Base-by-base conservation (phyloP, 306 rosid genomes). In the Prosopis cineraria region DNA sequence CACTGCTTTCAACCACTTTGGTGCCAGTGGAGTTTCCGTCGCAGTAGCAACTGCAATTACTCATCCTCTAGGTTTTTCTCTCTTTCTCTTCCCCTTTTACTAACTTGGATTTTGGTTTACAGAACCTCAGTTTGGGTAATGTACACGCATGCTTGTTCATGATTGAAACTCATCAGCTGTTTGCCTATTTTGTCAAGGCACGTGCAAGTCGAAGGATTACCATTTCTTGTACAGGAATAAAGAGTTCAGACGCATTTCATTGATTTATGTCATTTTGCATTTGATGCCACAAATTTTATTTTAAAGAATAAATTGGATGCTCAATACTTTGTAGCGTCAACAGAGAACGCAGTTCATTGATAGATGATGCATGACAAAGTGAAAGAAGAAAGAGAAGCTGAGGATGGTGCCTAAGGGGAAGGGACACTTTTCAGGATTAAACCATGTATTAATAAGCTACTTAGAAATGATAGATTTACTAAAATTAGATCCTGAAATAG, bases 1-100 rank as follows among this genome's bases (percentile, higher is more conserved):
- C 20, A 69, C 80, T 43, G 70, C 84, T 80, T 87, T 84, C 74
- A 78, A 83, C 79, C 97, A 92, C 82, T 92, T 95, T 70, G 96
- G 87, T 13, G 83, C 93, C 24, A 91, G 98, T 78, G 98, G 98
- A 70, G 25, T 88, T 74, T 91, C 98, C 43, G 93, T 92, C 39
- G 98, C 98, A 3, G 83, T 87, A 47, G 97, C 98, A 41, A 89
- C 97, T 55, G 86, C 84, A 25, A 71, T 91, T 34, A 92, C 98
- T 83, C 98, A 92, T 65, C 98, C 98, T 75, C 53, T 95, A 82
- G 98, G 98, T 94, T 25, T 94, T 52, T 52, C 59, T 50, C 25
- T 25, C 52, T 43, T 72, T 55, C 14, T 29, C 16, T 24, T 39
- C 30, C 69, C 29, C 56, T 70, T 20, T 7, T 6, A 25, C 25